These are phyloP conservation scores for Phycomyces blakesleeanus DNA, from an alignment of 192 early-diverging fungal genomes.

Conservation along the genomic window DNA sequence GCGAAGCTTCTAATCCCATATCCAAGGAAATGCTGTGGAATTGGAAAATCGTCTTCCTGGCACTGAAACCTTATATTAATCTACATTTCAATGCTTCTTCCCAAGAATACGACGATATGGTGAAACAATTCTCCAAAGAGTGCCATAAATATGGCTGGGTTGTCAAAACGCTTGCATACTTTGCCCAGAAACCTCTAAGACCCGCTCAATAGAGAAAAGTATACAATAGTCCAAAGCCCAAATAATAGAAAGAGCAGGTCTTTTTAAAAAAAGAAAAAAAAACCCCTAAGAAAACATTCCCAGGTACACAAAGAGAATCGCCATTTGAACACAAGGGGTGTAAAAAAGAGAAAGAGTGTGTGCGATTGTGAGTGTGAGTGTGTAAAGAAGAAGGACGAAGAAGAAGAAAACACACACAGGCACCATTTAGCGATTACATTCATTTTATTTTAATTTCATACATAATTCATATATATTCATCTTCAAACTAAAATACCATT, in stretches of 20 bases:
- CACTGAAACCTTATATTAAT: conserved; percentile 13
- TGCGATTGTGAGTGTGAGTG: no score
- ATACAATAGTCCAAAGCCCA: no score
- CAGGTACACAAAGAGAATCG: neutral
- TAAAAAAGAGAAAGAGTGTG: no score
- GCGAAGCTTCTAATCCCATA: conserved; percentile 10
- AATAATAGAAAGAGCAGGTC: no score
- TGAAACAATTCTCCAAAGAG: conserved; percentile 19
- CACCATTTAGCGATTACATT: no score
- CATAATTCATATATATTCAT: no score
- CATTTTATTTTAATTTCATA: no score
- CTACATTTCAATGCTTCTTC: neutral
- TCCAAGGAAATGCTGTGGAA: conserved; percentile 25
- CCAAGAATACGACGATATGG: conserved; percentile 5
- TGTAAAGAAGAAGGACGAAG: no score
- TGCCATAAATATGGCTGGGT: conserved; percentile 1
- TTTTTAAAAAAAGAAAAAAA: no score
- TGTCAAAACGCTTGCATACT: conserved; percentile 3
- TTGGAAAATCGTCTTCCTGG: conserved; percentile 19
- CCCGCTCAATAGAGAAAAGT: no score
- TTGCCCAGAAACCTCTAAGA: conserved; percentile 13
- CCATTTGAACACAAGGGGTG: conserved; percentile 4
- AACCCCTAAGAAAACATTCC: neutral
- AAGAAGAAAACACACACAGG: neutral
- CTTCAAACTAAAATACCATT: no score